phyloP scores from a whole-genome alignment of 306 rosid species.

The Aeschynomene evenia region DNA sequence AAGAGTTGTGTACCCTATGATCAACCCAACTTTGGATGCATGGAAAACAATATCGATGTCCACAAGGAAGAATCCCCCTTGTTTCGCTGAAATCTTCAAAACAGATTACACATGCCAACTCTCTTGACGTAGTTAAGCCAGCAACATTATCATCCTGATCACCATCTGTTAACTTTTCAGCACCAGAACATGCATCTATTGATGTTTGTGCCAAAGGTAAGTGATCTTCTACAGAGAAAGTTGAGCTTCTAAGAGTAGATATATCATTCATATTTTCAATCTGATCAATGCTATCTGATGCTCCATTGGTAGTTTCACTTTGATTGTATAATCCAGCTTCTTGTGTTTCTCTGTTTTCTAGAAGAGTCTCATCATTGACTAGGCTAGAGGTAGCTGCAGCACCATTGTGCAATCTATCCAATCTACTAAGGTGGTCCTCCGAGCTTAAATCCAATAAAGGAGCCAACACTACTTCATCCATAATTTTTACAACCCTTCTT shows the following conservation, averaged over 20 bases:
- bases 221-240: slow-evolving; percentile 34
- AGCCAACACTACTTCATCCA: slow-evolving; percentile 17
- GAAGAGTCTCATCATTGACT: slow-evolving; percentile 28
- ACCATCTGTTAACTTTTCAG: slow-evolving; percentile 33
- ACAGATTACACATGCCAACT: slow-evolving; percentile 88
- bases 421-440: slow-evolving; percentile 32
- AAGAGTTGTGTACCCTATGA: slow-evolving; percentile 50
- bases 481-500: slow-evolving; percentile 45
- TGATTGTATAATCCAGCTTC: slow-evolving; percentile 35
- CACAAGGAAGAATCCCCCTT: slow-evolving; percentile 81
- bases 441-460: slow-evolving; percentile 39
- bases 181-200: slow-evolving; percentile 35
- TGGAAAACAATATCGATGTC: slow-evolving; percentile 81
- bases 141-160: slow-evolving; percentile 33
- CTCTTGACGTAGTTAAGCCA: slow-evolving; percentile 40
- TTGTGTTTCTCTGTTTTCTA: slow-evolving; percentile 35
- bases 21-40: slow-evolving; percentile 84
- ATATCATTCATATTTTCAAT: slow-evolving; percentile 20
- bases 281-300: slow-evolving; percentile 41
- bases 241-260: slow-evolving; percentile 23
- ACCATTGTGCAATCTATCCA: slow-evolving; percentile 25
- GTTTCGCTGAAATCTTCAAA: slow-evolving; percentile 70
- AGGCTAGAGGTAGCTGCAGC: slow-evolving; percentile 37
- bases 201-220: slow-evolving; percentile 35
- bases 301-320: slow-evolving; percentile 30